A percentile compares a stretch with the other conserved stretches of the same genome.
Conservation (phyloP, 2,329 filamentous ascomycete species). For the Saccharata proteae region DNA sequence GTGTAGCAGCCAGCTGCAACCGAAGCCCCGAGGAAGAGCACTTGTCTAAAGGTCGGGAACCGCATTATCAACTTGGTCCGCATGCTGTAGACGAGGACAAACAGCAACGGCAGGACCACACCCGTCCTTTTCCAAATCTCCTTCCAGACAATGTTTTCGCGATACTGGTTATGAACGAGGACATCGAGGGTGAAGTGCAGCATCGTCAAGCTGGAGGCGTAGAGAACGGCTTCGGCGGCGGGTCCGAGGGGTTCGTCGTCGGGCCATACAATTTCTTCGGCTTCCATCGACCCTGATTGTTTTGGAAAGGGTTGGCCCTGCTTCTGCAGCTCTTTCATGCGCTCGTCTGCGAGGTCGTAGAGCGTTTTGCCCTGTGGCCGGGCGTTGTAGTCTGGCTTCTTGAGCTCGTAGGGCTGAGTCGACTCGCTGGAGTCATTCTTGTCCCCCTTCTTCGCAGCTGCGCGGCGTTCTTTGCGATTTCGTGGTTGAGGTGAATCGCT, state of each 20-base stretch:
- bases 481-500: constrained; percentile 15
- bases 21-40: constrained; percentile 52
- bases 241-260: constrained; percentile 34
- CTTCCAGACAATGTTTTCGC: constrained; percentile 50
- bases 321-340: constrained; percentile 31
- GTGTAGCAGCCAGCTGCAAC: constrained; percentile 61
- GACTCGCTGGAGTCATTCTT: constrained; percentile 25
- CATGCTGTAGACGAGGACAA: constrained; percentile 32
- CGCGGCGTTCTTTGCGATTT: constrained; percentile 36
- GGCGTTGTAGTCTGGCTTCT: constrained; percentile 60
- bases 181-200: constrained; percentile 70
- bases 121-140: constrained; percentile 41
- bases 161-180: constrained; percentile 67
- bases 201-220: constrained; percentile 49
- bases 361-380: constrained; percentile 48
- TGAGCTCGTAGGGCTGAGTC: constrained; percentile 35
- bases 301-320: constrained; percentile 34
- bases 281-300: constrained; percentile 1
- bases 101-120: constrained; percentile 32
- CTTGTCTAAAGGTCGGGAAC: constrained; percentile 33
- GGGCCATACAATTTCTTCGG: constrained; percentile 6
- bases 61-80: constrained; percentile 27
- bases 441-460: constrained; percentile 24
- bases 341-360: constrained; percentile 58
- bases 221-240: constrained; percentile 35